These are phyloP conservation scores for Microbotryomycetes sp. DNA, from an alignment of 1,284 basidiomycete species.

Conservation along the genomic window DNA sequence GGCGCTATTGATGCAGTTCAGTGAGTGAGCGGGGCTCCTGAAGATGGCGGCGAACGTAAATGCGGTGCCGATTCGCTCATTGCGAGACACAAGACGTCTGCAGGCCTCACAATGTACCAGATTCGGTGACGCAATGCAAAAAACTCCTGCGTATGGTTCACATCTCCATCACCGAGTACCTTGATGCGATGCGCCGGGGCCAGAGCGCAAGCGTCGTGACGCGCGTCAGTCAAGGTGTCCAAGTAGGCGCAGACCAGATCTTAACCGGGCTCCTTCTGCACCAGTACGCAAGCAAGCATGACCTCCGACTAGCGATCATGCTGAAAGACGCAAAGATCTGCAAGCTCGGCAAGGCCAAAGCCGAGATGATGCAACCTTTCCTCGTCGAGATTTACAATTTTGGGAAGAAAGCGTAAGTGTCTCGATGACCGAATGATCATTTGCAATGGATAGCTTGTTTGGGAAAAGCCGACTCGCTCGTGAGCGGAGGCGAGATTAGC, in stretches of 20 bases:
- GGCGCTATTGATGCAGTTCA: not conserved
- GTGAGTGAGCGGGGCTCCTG: not conserved
- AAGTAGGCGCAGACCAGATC: not conserved
- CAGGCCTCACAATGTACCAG: not conserved
- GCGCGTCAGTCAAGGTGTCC: not conserved
- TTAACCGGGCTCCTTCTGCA: not conserved
- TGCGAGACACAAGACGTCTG: not conserved
- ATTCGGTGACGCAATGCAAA: not conserved
- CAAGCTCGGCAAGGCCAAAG: conserved; percentile 2
- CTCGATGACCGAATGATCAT: too few species aligned
- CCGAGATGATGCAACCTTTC: conserved; percentile 1
- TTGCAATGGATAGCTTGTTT: too few species aligned
- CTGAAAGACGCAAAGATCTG: not conserved
- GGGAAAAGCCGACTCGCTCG: too few species aligned
- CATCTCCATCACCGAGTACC: conserved; percentile 1
- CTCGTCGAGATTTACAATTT: not conserved
- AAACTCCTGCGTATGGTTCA: not conserved
- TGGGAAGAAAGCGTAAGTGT: too few species aligned
- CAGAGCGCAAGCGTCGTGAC: not conserved
- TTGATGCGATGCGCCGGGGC: not conserved
- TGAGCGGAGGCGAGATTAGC: too few species aligned
- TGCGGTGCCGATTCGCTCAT: not conserved
- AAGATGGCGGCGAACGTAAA: too few species aligned
- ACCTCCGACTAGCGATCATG: not conserved
- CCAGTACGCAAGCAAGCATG: not conserved